Evolutionary conservation across 1,284 basidiomycete species (phyloP).

Genomic region (Meira nashicola): DNA sequence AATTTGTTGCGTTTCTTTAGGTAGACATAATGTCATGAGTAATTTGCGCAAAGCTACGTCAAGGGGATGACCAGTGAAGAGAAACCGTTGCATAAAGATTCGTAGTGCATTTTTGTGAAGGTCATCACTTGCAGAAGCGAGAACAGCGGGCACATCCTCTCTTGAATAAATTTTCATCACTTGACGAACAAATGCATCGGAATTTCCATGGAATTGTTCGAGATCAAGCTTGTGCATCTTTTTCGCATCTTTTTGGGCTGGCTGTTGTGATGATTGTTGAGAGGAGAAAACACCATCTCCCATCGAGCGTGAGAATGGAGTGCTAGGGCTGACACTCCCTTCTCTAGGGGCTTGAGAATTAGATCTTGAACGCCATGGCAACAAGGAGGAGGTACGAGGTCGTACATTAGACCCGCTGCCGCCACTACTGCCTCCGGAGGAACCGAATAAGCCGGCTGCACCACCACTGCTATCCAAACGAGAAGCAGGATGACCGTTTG

Average conservation of each 20-base stretch:
- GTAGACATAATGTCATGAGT: constrained; percentile 84
- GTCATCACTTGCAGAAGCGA: constrained; percentile 62
- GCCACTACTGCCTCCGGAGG: constrained; percentile 4
- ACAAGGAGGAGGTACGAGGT: constrained; percentile 35
- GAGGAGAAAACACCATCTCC: background rate
- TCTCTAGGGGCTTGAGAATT: constrained; percentile 16
- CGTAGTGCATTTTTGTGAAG: constrained; percentile 70
- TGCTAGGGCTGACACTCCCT: background rate
- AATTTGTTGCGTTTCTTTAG: constrained; percentile 95
- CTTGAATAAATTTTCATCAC: constrained; percentile 23
- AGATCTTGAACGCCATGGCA: constrained; percentile 27
- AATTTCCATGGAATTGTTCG: constrained; percentile 21
- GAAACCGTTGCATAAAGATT: constrained; percentile 71
- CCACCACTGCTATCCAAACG: constrained; percentile 35
- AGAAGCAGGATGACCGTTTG: constrained; percentile 12
- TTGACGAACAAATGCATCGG: constrained; percentile 31
- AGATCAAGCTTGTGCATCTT: background rate
- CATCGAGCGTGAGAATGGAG: background rate
- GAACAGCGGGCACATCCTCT: constrained; percentile 31
- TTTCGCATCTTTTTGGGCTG: background rate
- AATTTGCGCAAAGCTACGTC: constrained; percentile 87
- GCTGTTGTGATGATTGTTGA: background rate
- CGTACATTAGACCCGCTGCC: constrained; percentile 12
- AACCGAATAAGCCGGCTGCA: constrained; percentile 33
- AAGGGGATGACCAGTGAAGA: constrained; percentile 74